These are phyloP conservation scores for Amphicarpaea edgeworthii DNA, from an alignment of 306 rosid species.

Conservation along the genomic window DNA sequence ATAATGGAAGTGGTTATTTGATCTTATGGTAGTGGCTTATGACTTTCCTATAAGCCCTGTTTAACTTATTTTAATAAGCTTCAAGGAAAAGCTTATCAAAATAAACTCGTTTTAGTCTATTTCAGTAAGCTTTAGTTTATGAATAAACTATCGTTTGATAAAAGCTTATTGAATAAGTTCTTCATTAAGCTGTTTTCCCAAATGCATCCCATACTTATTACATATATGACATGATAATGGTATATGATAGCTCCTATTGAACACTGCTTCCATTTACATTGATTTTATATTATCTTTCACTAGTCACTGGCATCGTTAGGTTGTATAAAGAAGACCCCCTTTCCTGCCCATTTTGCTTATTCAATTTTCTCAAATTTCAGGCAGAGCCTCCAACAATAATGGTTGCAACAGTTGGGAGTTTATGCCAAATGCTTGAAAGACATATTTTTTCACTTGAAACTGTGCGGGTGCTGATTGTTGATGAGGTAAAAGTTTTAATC, in stretches of 20 bases:
- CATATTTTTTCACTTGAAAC: conserved; percentile 66
- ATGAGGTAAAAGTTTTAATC: conserved; percentile 69
- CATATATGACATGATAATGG: background rate
- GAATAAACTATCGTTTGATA: background rate
- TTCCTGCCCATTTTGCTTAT: conserved; percentile 28
- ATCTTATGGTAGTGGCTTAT: background rate
- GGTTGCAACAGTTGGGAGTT: conserved; percentile 87
- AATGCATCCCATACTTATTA: background rate
- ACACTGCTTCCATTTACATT: conserved; percentile 7
- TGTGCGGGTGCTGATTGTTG: conserved; percentile 79
- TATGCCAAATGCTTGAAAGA: conserved; percentile 88
- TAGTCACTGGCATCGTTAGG: conserved; percentile 10
- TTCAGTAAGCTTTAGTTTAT: background rate
- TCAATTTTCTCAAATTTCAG: conserved; percentile 57
- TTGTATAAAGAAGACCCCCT: conserved; percentile 20
- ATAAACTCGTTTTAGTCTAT: background rate
- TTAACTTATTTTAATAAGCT: background rate
- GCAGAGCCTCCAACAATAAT: conserved; percentile 90
- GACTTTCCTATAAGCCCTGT: background rate
- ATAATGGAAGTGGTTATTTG: background rate
- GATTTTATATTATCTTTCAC: conserved; percentile 31
- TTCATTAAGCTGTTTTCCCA: background rate
- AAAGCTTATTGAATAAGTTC: background rate
- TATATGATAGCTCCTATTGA: conserved; percentile 10
- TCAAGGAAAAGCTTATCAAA: background rate